A percentile compares a stretch with the other conserved stretches of the same genome.
These are phyloP conservation scores for Ceratobasidium sp. DNA, from an alignment of 1,284 basidiomycete genomes.

Conservation along the genomic window DNA sequence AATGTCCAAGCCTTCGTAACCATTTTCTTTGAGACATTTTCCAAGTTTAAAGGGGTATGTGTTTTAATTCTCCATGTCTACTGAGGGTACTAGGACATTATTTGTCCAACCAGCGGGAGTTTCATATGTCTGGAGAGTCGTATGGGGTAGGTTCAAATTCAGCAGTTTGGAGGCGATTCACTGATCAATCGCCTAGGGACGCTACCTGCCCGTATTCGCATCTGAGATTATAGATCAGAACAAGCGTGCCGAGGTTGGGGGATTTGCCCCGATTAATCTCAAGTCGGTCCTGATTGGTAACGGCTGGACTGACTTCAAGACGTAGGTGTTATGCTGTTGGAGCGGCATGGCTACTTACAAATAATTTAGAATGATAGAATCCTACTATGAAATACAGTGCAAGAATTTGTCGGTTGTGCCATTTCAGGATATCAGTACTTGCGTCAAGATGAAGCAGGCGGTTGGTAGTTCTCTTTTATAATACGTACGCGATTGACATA, in stretches of 20 bases:
- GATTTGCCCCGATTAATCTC: constrained; percentile 81
- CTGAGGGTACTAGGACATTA: constrained; percentile 55
- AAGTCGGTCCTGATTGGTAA: constrained; percentile 86
- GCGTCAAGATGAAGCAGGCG: constrained; percentile 67
- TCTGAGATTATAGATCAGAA: constrained; percentile 86
- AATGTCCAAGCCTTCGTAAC: constrained; percentile 79
- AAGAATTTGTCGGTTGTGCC: constrained; percentile 59
- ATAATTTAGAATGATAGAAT: constrained; percentile 52
- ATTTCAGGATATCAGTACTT: constrained; percentile 68
- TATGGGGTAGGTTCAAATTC: constrained; percentile 68
- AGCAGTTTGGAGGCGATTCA: background rate
- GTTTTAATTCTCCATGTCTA: constrained; percentile 62
- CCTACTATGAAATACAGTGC: constrained; percentile 60
- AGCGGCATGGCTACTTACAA: background rate
- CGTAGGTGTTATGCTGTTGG: constrained; percentile 27
- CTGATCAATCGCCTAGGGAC: constrained; percentile 59
- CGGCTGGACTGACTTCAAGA: constrained; percentile 61
- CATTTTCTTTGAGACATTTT: constrained; percentile 82
- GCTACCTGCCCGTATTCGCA: constrained; percentile 88
- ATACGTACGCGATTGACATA: too few relatives aligned
- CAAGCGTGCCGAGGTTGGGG: constrained; percentile 67
- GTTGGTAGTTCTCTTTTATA: too few relatives aligned
- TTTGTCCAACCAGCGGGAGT: constrained; percentile 58
- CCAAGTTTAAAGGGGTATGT: constrained; percentile 51
- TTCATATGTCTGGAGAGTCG: constrained; percentile 80